Conservation (phyloP, 257 asterid genomes). For the Solanum arcanum region DNA sequence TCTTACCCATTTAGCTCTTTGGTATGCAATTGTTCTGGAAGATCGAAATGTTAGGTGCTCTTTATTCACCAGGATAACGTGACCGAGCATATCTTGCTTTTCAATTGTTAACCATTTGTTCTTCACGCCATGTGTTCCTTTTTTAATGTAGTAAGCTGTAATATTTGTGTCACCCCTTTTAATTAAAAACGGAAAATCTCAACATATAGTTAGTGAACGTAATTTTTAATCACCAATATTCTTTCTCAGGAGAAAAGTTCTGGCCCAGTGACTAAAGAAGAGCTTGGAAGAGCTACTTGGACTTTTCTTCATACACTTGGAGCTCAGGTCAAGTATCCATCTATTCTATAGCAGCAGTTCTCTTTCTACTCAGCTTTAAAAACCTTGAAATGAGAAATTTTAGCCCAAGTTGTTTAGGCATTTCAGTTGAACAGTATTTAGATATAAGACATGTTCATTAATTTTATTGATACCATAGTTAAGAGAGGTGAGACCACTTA, state of each 20-base stretch:
- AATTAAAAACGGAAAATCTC: not conserved
- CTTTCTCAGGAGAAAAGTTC: constrained; percentile 35
- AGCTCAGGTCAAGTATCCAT: constrained; percentile 55
- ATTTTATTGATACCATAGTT: not conserved
- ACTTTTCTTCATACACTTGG: constrained; percentile 93
- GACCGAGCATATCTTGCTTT: not conserved
- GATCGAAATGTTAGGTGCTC: not conserved
- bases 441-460: not conserved
- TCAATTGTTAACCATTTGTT: not conserved
- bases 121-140: not conserved
- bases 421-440: not conserved
- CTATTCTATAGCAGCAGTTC: not conserved
- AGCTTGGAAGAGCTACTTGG: constrained; percentile 97
- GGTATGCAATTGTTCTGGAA: not conserved
- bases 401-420: not conserved
- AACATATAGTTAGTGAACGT: not conserved
- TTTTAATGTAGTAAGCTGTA: not conserved
- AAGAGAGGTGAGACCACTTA: not conserved
- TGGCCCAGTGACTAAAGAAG: constrained; percentile 67
- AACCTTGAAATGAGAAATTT: not conserved
- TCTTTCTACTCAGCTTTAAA: not conserved
- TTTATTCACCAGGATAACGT: not conserved
- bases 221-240: not conserved
- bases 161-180: not conserved
- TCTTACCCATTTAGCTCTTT: not conserved